Evolutionary conservation across 345 rosid species (phyloP).

Genomic region (Adansonia digitata): DNA sequence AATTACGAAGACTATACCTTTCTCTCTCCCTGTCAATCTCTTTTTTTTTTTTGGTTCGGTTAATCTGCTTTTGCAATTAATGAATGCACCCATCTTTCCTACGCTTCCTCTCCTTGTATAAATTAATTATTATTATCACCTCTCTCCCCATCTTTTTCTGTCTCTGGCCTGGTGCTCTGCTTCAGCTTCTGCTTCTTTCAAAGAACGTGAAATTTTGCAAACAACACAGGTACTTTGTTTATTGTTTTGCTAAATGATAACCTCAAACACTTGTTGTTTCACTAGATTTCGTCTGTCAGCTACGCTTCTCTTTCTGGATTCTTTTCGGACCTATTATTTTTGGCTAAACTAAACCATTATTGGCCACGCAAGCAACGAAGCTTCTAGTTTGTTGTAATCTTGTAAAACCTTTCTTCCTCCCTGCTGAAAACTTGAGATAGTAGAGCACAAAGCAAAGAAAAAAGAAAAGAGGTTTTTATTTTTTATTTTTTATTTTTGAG

Average conservation of each 20-base stretch:
- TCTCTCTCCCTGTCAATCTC: not conserved
- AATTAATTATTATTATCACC: not conserved
- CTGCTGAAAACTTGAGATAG: not conserved
- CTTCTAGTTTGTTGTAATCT: not conserved
- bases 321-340: not conserved
- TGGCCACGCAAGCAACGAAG: not conserved
- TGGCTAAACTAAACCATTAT: not conserved
- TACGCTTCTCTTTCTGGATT: not conserved
- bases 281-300: not conserved
- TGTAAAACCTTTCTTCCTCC: not conserved
- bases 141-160: constrained; percentile 1
- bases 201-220: constrained; percentile 3
- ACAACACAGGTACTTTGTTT: constrained; percentile 16
- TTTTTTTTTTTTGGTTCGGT: not conserved
- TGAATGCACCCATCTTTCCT: constrained; percentile 35
- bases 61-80: constrained; percentile 27
- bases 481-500: too few relatives aligned
- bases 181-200: not conserved
- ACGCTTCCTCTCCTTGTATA: not conserved
- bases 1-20: not conserved
- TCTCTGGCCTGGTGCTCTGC: not conserved
- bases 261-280: not conserved
- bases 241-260: not conserved
- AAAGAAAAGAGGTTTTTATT: too few relatives aligned
- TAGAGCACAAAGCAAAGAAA: too few relatives aligned